Base-by-base conservation (phyloP, 805 yeast genomes). In the Metschnikowia koreensis region DNA sequence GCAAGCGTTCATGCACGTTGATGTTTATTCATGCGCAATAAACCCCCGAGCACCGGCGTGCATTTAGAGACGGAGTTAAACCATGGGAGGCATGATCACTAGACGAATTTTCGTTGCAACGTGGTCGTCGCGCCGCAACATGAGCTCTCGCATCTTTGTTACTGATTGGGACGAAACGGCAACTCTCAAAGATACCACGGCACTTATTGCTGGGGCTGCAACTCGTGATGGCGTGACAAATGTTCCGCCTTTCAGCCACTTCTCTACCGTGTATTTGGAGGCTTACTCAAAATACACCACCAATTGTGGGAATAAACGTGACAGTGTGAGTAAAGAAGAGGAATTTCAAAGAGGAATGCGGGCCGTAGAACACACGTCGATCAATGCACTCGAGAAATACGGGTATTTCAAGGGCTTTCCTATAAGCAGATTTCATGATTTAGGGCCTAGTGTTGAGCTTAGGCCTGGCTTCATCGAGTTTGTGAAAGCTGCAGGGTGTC, bases 111-210 rank as follows among this genome's bases (percentile, higher is more conserved):
- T 16, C 7, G 33, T 17, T 15, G 38, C 27, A 33, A 16, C 29
- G 31, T 40, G n/a, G 17, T 22, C 22, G 9, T 39, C 47, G 48
- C 22, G 34, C 15, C 41, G 36, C 27, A 46, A 15, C 7, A 46
- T 46, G 41, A 27, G 12, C 16, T 26, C 15, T 27, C 46, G 52
- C 5, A 48, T 56, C 13, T 55, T 83, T 10, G 71, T 83, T 1
- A 65, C 79, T 3, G 90, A 84, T 57, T 84, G 87, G 84, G 90
- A 84, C 61, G 89, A 83, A 41, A 84, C 89, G 0, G 73, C 82
- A 28, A 82, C 89, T 0, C 56, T 60, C 6, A 60, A 65, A 31
- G 89, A 84, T 63, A 83, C 90, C 0, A 76, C 84, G 29, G 63
- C 63, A 27, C 59, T 80, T 6, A 69, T 82, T n/a, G 81, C 83